Base-by-base conservation (phyloP, 108 stramenopile species). In the Seminavis robusta region DNA sequence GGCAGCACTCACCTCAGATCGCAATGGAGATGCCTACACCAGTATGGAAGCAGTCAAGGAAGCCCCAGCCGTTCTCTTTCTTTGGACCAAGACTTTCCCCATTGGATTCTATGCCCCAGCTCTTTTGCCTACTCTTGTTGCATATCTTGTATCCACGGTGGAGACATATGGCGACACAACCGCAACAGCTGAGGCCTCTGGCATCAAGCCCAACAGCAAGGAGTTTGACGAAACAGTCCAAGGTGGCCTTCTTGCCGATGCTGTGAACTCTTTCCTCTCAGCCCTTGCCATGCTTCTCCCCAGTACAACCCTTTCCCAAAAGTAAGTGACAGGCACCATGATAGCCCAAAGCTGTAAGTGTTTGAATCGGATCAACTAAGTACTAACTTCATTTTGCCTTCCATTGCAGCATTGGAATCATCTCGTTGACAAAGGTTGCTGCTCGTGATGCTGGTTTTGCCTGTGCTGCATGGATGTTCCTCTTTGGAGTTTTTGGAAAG, bases 91-190 rank as follows among this genome's bases (percentile, higher is more conserved):
- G 29, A 65, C 62, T 48, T 80, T 76, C 47, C 68, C 68, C 10
- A 51, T 80, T 5, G 68, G 74, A 3, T 45, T 80, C 19, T 73
- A 76, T 46, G 56, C 33, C 11, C 74, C 74, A 7, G 72, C 73
- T 5, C 36, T 80, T 33, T 37, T 80, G 2, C 78, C 78, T 0
- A 32, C 59, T 43, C 46, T 80, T 11, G 57, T 80, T 11, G 78
- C 71, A 13, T 80, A 70, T 28, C 52, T 77, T 39, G 75, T 80
- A 15, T 72, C 78, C 8, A 77, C 78, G 10, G 72, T 76, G 15
- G 78, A 80, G 68, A 80, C 78, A 6, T 63, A 77, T 48, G 78
- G 74, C 7, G 78, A 80, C 56, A 68, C 77, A 11, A 61, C 5
- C 74, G 73, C 27, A 43, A 37, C n/a, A n/a, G n/a, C n/a, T n/a